A percentile compares a stretch with the other conserved stretches of the same genome.
Conservation (phyloP, 306 rosid genomes). For the Sesbania bispinosa region DNA sequence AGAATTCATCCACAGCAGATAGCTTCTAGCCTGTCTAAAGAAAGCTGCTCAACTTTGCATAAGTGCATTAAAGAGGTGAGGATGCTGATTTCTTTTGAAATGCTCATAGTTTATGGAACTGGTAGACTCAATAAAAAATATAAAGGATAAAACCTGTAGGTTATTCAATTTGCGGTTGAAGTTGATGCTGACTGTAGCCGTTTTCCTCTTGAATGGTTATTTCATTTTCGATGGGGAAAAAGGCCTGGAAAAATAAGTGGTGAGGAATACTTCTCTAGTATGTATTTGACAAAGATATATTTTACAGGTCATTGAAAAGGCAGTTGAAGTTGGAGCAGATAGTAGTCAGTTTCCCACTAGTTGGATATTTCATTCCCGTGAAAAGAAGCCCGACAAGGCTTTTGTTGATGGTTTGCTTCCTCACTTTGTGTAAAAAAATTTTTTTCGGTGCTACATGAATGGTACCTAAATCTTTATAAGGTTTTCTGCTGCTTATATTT, state of each 20-base stretch:
- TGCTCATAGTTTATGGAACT: slow-evolving; percentile 9
- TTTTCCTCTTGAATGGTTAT: slow-evolving; percentile 92
- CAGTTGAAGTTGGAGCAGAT: slow-evolving; percentile 94
- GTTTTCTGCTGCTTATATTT: background rate
- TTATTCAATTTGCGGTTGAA: slow-evolving; percentile 80
- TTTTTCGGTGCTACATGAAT: slow-evolving; percentile 19
- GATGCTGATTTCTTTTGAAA: slow-evolving; percentile 17
- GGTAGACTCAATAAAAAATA: slow-evolving; percentile 41
- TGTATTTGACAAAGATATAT: slow-evolving; percentile 44
- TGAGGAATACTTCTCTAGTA: slow-evolving; percentile 52
- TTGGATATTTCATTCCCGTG: slow-evolving; percentile 94
- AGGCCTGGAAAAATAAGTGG: slow-evolving; percentile 83
- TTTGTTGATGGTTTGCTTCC: slow-evolving; percentile 91
- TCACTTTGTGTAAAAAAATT: slow-evolving; percentile 34
- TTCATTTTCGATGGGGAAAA: slow-evolving; percentile 99
- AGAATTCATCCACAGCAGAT: slow-evolving; percentile 84
- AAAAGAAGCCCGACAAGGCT: slow-evolving; percentile 88
- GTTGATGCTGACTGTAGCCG: slow-evolving; percentile 71
- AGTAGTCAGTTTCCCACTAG: slow-evolving; percentile 76
- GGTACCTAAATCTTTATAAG: background rate
- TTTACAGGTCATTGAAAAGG: slow-evolving; percentile 89
- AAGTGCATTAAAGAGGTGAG: slow-evolving; percentile 83
- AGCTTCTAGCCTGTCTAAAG: slow-evolving; percentile 68
- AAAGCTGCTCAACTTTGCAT: slow-evolving; percentile 54
- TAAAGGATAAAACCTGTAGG: slow-evolving; percentile 74